Evolutionary conservation across 805 yeast species (phyloP).

Genomic region (Grigorovia jiainica): DNA sequence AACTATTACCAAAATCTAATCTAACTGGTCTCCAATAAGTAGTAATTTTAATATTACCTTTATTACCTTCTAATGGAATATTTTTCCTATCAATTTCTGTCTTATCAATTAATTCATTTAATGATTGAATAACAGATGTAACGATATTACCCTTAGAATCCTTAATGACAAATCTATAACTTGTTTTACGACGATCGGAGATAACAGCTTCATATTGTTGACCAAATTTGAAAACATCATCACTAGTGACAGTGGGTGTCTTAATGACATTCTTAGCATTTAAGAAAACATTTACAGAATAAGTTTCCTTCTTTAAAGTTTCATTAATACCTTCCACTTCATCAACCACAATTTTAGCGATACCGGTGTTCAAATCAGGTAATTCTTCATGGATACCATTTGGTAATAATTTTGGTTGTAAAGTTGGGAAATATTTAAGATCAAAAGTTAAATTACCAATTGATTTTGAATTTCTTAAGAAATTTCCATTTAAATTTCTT

Average conservation of each 20-base stretch:
- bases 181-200: constrained; percentile 61
- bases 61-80: constrained; percentile 59
- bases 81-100: constrained; percentile 69
- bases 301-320: constrained; percentile 44
- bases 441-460: constrained; percentile 70
- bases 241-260: constrained; percentile 40
- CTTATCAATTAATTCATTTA: constrained; percentile 64
- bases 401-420: constrained; percentile 45
- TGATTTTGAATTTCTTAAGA: constrained; percentile 74
- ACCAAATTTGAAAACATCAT: constrained; percentile 62
- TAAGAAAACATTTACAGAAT: constrained; percentile 64
- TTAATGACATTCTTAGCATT: constrained; percentile 51
- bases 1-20: constrained; percentile 54
- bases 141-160: constrained; percentile 49
- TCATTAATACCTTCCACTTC: constrained; percentile 26
- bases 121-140: constrained; percentile 49
- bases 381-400: constrained; percentile 82
- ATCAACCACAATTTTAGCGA: constrained; percentile 49
- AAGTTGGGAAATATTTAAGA: constrained; percentile 66
- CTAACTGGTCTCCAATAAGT: constrained; percentile 84
- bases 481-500: constrained; percentile 40
- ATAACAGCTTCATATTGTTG: constrained; percentile 57
- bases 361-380: constrained; percentile 92
- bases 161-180: constrained; percentile 55
- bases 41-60: constrained; percentile 55